Evolutionary conservation across 2,329 filamentous ascomycete species (phyloP).

Genomic region (Exophiala bonariae): DNA sequence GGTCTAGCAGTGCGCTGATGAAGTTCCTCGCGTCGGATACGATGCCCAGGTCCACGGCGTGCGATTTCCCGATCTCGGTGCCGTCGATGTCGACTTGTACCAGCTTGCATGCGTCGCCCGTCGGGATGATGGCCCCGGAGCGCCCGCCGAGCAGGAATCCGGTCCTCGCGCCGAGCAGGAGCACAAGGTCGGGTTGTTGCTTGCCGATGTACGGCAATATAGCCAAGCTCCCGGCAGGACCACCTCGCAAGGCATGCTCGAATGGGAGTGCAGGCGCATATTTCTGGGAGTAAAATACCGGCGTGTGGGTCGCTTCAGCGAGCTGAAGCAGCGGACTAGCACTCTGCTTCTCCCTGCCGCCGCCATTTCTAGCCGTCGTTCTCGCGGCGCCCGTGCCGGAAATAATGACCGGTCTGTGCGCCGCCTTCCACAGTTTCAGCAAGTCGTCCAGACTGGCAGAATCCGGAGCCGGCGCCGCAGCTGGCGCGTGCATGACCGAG

Average conservation of each 20-base stretch:
- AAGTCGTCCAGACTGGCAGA: constrained; percentile 36
- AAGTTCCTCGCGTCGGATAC: constrained; percentile 41
- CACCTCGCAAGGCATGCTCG: constrained; percentile 36
- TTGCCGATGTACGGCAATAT: constrained; percentile 30
- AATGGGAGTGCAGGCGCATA: constrained; percentile 26
- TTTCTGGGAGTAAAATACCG: constrained; percentile 42
- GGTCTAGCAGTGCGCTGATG: constrained; percentile 30
- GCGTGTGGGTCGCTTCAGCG: constrained; percentile 36
- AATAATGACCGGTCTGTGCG: constrained; percentile 43
- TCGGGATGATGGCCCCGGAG: constrained; percentile 40
- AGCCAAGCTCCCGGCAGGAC: constrained; percentile 37
- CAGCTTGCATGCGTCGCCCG: constrained; percentile 32
- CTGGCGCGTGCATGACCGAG: constrained; percentile 37
- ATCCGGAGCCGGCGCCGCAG: constrained; percentile 39
- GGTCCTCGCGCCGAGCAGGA: constrained; percentile 44
- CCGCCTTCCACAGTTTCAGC: constrained; percentile 33
- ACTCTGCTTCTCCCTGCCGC: constrained; percentile 26
- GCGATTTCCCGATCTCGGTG: constrained; percentile 43
- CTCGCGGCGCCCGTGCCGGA: constrained; percentile 41
- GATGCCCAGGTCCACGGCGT: constrained; percentile 42
- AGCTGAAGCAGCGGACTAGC: constrained; percentile 35
- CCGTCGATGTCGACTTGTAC: constrained; percentile 47
- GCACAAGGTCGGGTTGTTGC: constrained; percentile 41
- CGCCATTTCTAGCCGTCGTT: constrained; percentile 16
- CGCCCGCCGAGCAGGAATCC: constrained; percentile 43